Conservation (phyloP, 2,329 filamentous ascomycete species). For the Colletotrichum neosansevieriae region DNA sequence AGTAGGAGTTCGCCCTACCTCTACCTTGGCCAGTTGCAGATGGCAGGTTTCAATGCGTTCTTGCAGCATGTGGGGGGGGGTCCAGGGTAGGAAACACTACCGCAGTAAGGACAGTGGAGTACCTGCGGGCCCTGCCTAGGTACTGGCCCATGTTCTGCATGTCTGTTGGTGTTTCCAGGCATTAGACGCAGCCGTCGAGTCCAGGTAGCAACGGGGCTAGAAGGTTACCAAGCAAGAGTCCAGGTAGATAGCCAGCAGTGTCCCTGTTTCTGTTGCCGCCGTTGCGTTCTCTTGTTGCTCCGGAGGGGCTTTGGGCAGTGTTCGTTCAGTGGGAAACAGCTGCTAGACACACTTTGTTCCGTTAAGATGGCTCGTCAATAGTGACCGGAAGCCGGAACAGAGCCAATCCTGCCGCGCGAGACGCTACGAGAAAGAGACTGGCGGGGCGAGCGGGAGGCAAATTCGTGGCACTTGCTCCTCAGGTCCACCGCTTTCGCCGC, state of each 20-base stretch:
- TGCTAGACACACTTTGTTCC: conserved; percentile 6
- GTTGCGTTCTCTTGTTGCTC: not conserved
- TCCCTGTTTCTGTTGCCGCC: conserved; percentile 17
- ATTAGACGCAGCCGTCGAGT: too few relatives aligned
- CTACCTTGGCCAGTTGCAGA: conserved; percentile 25
- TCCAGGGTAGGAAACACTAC: conserved; percentile 9
- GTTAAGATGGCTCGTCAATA: conserved; percentile 4
- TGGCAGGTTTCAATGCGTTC: conserved; percentile 33
- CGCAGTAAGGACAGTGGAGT: not conserved
- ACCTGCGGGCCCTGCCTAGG: not conserved
- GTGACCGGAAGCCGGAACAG: not conserved
- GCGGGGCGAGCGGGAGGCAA: conserved; percentile 16
- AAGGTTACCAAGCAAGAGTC: too few relatives aligned
- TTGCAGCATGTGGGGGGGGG: not conserved
- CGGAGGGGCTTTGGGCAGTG: not conserved
- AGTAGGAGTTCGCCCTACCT: conserved; percentile 18
- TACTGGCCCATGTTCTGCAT: not conserved
- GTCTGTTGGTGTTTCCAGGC: conserved; percentile 25
- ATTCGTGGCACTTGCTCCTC: conserved; percentile 2
- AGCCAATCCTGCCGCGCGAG: conserved; percentile 19
- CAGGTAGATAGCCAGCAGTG: conserved; percentile 14
- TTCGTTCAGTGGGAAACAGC: conserved; percentile 9
- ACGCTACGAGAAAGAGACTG: conserved; percentile 24
- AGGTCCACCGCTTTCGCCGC: not conserved
- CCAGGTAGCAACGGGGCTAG: too few relatives aligned